A percentile compares a stretch with the other conserved stretches of the same genome.
Evolutionary conservation across 2,329 filamentous ascomycete genomes (phyloP).

Genomic region (Xylaria multiplex): DNA sequence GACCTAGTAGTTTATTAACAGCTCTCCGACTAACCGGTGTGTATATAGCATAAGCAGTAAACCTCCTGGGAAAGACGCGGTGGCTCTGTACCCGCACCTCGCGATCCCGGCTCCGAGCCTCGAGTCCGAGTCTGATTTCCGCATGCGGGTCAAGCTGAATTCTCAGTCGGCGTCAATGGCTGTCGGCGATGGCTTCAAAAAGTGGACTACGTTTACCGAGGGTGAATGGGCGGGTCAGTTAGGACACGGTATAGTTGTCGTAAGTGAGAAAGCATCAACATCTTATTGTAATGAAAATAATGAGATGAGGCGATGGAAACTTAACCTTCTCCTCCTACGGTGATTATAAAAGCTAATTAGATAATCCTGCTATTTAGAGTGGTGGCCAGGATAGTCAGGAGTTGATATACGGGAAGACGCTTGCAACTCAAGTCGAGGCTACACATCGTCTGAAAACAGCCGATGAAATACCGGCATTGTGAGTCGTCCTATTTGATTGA

Average conservation of each 20-base stretch:
- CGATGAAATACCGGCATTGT: conserved; percentile 46
- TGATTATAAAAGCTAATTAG: conserved; percentile 5
- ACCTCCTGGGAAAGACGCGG: conserved; percentile 22
- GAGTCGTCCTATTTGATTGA: conserved; percentile 16
- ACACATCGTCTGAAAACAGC: conserved; percentile 43
- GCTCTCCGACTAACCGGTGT: conserved; percentile 13
- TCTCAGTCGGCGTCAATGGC: conserved; percentile 44
- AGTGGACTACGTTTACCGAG: conserved; percentile 44
- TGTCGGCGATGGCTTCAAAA: conserved; percentile 42
- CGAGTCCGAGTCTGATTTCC: conserved; percentile 45
- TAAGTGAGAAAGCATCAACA: conserved; percentile 29
- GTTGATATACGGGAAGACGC: conserved; percentile 36
- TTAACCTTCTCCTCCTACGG: neutral
- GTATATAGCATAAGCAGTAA: conserved; percentile 17
- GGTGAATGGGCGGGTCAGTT: conserved; percentile 46
- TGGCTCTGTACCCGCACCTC: conserved; percentile 39
- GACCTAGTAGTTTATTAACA: neutral
- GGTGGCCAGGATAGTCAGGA: conserved; percentile 47
- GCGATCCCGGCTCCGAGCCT: conserved; percentile 43
- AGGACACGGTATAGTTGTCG: conserved; percentile 44
- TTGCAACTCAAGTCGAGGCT: conserved; percentile 44
- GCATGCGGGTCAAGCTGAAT: conserved; percentile 44
- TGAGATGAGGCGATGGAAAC: neutral
- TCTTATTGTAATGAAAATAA: neutral
- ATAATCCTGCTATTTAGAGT: conserved; percentile 31